Percentiles rank a stretch among this genome's conserved stretches.
Conservation (phyloP, 2,329 filamentous ascomycete genomes). For the Aspergillus tanneri region DNA sequence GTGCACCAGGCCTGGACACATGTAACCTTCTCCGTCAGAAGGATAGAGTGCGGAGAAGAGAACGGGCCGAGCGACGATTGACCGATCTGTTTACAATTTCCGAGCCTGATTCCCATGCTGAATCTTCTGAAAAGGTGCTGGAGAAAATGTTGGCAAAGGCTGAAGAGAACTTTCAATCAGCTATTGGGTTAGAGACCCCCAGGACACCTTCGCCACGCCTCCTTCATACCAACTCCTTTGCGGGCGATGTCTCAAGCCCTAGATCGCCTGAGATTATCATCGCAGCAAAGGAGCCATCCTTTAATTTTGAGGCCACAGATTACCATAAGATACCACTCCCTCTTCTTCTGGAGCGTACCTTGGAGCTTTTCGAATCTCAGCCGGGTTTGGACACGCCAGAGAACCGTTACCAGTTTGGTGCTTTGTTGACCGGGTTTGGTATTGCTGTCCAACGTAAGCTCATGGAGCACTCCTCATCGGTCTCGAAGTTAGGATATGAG, state of each 20-base stretch:
- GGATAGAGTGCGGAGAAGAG: constrained; percentile 13
- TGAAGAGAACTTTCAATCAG: not conserved
- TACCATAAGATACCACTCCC: constrained; percentile 15
- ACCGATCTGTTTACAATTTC: constrained; percentile 22
- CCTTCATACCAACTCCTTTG: not conserved
- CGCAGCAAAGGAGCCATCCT: constrained; percentile 4
- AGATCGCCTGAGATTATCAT: constrained; percentile 11
- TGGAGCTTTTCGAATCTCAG: constrained; percentile 13
- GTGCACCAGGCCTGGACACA: constrained; percentile 22
- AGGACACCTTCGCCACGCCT: not conserved
- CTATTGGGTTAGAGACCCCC: not conserved
- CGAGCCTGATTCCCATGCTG: not conserved
- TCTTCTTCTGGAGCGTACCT: constrained; percentile 14
- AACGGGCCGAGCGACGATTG: constrained; percentile 15
- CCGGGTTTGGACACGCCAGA: constrained; percentile 22
- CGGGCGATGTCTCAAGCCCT: constrained; percentile 2
- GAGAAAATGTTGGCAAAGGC: constrained; percentile 12
- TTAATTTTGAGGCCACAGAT: constrained; percentile 9
- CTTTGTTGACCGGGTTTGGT: constrained; percentile 15
- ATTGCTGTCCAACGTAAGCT: constrained; percentile 4
- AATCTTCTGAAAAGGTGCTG: constrained; percentile 8
- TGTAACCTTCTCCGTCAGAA: constrained; percentile 21
- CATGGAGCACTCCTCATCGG: not conserved
- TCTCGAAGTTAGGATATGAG: constrained; percentile 1
- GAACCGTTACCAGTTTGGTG: constrained; percentile 18